Percentiles rank a stretch among this genome's conserved stretches.
Evolutionary conservation across 305 asterid species (phyloP).

Genomic region (Fraxinus baroniana): DNA sequence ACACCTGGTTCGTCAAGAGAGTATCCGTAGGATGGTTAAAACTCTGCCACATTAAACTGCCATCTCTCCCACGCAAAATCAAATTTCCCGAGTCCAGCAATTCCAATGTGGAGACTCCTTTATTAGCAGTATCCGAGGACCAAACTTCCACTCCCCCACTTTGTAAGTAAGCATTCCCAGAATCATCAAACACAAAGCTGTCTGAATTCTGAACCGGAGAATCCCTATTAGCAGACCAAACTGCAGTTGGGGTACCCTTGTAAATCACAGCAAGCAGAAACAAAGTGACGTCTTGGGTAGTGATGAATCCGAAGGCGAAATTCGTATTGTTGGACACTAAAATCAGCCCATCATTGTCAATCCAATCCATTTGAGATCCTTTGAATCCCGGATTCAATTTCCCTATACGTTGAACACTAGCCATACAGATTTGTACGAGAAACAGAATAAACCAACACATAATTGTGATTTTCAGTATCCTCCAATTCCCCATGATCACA

Average conservation of each 20-base stretch:
- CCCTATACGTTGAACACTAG: constrained; percentile 65
- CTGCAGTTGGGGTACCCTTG: constrained; percentile 52
- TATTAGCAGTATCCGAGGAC: constrained; percentile 54
- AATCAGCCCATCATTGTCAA: constrained; percentile 74
- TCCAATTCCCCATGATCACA: constrained; percentile 51
- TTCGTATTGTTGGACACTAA: constrained; percentile 66
- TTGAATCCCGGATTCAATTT: constrained; percentile 55
- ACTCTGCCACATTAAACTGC: constrained; percentile 66
- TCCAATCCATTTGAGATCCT: constrained; percentile 70
- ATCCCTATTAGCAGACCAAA: constrained; percentile 83
- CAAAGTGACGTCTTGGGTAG: constrained; percentile 52
- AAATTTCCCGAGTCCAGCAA: constrained; percentile 74
- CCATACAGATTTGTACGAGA: constrained; percentile 36
- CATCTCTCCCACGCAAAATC: constrained; percentile 52
- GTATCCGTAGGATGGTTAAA: constrained; percentile 71
- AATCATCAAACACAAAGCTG: constrained; percentile 47
- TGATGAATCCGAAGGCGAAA: constrained; percentile 69
- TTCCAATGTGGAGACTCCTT: constrained; percentile 69
- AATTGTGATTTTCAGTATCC: constrained; percentile 24
- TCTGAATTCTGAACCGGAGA: constrained; percentile 60
- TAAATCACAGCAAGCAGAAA: constrained; percentile 70
- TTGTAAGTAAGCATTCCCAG: constrained; percentile 65
- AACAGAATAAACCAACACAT: constrained; percentile 26
- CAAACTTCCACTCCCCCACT: constrained; percentile 54
- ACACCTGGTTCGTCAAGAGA: constrained; percentile 62